A percentile compares a stretch with the other conserved stretches of the same genome.
Conservation (phyloP, 108 stramenopile species). For the Seminavis robusta region DNA sequence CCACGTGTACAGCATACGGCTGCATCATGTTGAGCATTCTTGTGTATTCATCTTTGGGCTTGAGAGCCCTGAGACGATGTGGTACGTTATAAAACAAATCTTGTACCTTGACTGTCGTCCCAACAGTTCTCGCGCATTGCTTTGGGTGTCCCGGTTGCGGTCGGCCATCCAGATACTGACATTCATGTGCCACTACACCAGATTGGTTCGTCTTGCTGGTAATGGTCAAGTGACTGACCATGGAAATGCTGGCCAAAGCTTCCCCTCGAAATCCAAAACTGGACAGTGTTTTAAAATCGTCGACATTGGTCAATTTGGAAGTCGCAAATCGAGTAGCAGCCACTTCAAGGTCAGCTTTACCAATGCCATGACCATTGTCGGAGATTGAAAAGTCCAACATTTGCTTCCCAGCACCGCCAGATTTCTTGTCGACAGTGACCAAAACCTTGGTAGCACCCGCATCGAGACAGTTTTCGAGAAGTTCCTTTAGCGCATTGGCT, state of each 20-base stretch:
- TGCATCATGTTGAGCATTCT: conserved; percentile 80
- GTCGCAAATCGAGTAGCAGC: conserved; percentile 96
- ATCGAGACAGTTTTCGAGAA: conserved; percentile 96
- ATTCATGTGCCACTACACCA: conserved; percentile 4
- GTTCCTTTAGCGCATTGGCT: conserved; percentile 92
- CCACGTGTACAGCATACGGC: conserved; percentile 90
- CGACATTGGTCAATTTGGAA: conserved; percentile 79
- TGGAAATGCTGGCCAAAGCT: conserved; percentile 80
- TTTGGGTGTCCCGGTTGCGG: conserved; percentile 46
- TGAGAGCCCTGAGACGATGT: conserved; percentile 74
- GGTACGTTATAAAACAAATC: conserved; percentile 98
- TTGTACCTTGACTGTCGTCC: conserved; percentile 90
- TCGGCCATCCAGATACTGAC: conserved; percentile 81
- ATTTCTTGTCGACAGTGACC: conserved; percentile 20
- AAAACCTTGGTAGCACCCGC: conserved; percentile 63
- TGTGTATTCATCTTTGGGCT: conserved; percentile 84
- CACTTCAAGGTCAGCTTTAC: conserved; percentile 65
- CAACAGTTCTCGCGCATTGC: conserved; percentile 86
- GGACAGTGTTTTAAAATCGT: conserved; percentile 71
- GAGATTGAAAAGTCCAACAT: conserved; percentile 36
- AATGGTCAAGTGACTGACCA: conserved; percentile 55
- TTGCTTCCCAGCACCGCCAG: conserved; percentile 31
- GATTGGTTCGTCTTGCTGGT: conserved; percentile 5
- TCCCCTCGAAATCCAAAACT: conserved; percentile 99
- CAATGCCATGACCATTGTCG: conserved; percentile 79